phyloP scores from a whole-genome alignment of 352 stramenopile genomes.

The Blastocystis sp. region DNA sequence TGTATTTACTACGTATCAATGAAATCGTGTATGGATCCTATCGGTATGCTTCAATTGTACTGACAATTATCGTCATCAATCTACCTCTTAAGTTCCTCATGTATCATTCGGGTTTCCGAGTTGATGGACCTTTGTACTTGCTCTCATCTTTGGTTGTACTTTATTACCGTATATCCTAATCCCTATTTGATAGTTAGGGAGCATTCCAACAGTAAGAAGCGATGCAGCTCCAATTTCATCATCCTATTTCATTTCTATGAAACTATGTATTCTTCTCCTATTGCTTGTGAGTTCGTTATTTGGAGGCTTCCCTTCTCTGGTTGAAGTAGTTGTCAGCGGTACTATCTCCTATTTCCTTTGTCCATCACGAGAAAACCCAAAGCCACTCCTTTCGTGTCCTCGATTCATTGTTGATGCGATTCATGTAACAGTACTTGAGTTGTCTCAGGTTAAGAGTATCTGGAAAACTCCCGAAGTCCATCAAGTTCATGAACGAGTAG shows the following conservation, averaged over 20 bases:
- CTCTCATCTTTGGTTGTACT: neutral
- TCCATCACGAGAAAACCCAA: neutral
- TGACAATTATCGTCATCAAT: neutral
- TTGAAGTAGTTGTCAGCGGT: neutral
- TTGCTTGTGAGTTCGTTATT: neutral
- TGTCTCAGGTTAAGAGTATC: neutral
- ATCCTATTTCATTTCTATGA: neutral
- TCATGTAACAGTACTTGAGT: neutral
- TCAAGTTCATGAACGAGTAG: neutral
- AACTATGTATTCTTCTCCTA: neutral
- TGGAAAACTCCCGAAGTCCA: neutral
- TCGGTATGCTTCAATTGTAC: constrained; percentile 1
- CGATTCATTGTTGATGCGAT: neutral
- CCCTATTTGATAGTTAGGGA: neutral
- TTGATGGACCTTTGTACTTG: neutral
- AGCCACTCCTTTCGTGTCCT: constrained; percentile 10
- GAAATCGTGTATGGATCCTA: constrained; percentile 14
- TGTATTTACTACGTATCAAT: neutral
- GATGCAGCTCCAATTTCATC: neutral
- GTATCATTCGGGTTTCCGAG: neutral
- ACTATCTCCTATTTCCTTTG: neutral
- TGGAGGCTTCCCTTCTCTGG: neutral
- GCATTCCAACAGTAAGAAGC: neutral
- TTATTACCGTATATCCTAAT: neutral
- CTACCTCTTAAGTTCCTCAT: constrained; percentile 28